Base-by-base conservation (phyloP, 1,284 basidiomycete genomes). In the Boletus nobilissimus region DNA sequence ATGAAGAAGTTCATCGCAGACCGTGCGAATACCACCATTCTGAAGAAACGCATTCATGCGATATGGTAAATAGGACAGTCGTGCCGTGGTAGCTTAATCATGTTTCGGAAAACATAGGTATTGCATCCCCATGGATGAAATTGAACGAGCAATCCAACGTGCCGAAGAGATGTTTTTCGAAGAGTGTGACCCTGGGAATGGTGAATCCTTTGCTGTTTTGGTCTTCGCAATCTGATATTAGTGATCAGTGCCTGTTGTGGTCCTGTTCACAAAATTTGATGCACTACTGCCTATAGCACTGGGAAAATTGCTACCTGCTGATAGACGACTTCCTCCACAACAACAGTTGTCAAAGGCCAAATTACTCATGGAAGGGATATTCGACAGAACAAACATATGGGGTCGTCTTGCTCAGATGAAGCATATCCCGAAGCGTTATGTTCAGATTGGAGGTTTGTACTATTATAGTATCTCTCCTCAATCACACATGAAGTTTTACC, bases 71-170 rank as follows among this genome's bases (percentile, higher is more conserved):
- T 26, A 14, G n/a, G 19, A 14, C 11, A 24, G 4, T 7, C 1
- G 6, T 8, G 22, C n/a, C 24, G 13, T 8, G 4, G 7, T 16
- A n/a, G 29, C 29, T 36, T 19, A 29, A 66, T 39, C 22, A 51
- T 22, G 14, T 22, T 4, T 74, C 46, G 19, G n/a, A n/a, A n/a
- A n/a, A 5, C 29, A 24, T 48, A 75, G 62, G 69, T 72, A 66
- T 39, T 75, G 68, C 46, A 72, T 72, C 18, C 39, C 48, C 14
- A 75, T 71, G 74, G 74, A 66, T 26, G 54, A 72, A 26, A 32
- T 68, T 7, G 64, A 60, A 14, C 51, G 51, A 43, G 64, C 64
- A 36, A 57, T 73, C 40, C 72, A 69, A 38, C 32, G 39, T 5
- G 36, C 72, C 7, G 51, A 66, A 29, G 63, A 66, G 29, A 66